Evolutionary conservation across 2,329 filamentous ascomycete species (phyloP).

Genomic region (Colletotrichum sp.): DNA sequence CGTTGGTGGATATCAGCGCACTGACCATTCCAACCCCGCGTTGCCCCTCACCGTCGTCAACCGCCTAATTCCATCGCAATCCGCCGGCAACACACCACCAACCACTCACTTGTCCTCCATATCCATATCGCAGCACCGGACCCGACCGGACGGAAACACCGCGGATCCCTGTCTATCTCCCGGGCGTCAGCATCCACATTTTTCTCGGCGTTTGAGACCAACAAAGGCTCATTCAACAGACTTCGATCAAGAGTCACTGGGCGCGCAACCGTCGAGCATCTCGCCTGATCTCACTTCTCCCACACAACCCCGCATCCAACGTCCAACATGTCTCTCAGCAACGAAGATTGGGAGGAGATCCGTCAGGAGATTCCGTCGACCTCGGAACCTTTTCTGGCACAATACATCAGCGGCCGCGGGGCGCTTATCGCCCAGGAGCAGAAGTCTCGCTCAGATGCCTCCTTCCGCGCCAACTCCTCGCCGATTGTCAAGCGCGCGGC

Average conservation of each 20-base stretch:
- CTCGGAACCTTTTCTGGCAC: constrained; percentile 78
- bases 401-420: constrained; percentile 78
- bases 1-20: background rate
- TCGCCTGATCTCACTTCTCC: background rate
- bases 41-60: background rate
- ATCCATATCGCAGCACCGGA: background rate
- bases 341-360: constrained; percentile 65
- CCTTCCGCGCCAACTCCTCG: constrained; percentile 72
- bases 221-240: background rate
- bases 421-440: constrained; percentile 82
- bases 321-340: constrained; percentile 44
- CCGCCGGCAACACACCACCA: background rate
- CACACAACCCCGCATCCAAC: background rate
- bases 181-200: background rate
- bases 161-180: constrained; percentile 3
- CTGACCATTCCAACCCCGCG: constrained; percentile 6
- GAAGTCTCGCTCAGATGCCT: constrained; percentile 74
- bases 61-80: constrained; percentile 16
- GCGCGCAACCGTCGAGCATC: background rate
- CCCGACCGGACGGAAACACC: background rate
- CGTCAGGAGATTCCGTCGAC: constrained; percentile 58
- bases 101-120: background rate
- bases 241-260: background rate
- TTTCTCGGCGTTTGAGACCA: background rate
- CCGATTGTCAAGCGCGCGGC: constrained; percentile 75